These are phyloP conservation scores for Lasiodiplodia hormozganensis DNA, from an alignment of 2,329 filamentous ascomycete genomes.

Conservation along the genomic window DNA sequence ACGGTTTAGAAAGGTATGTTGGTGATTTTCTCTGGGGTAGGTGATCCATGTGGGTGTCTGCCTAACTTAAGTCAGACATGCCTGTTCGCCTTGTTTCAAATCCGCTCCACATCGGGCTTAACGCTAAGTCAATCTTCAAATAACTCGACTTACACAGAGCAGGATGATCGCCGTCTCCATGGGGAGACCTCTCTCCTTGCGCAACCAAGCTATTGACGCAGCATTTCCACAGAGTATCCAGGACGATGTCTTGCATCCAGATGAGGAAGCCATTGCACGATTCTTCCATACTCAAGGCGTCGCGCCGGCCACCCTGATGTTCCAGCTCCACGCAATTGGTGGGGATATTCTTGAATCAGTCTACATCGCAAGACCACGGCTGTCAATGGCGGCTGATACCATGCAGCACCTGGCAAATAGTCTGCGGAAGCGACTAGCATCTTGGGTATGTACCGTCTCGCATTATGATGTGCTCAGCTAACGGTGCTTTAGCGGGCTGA, in stretches of 20 bases:
- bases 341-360: slow-evolving; percentile 10
- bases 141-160: neutral
- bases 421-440: neutral
- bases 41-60: neutral
- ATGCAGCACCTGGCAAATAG: slow-evolving; percentile 10
- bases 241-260: neutral
- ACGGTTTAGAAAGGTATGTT: slow-evolving; percentile 5
- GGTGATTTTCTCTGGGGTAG: slow-evolving; percentile 3
- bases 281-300: slow-evolving; percentile 6
- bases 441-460: neutral
- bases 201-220: slow-evolving; percentile 7
- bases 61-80: neutral
- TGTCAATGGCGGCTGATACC: neutral
- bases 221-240: neutral
- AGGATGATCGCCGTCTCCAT: slow-evolving; percentile 11
- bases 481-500: neutral
- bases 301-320: neutral
- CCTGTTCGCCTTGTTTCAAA: neutral
- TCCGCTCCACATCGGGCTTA: neutral
- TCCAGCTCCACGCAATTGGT: neutral
- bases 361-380: slow-evolving; percentile 8
- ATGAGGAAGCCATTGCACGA: neutral
- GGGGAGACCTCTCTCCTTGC: neutral
- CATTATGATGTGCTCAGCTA: neutral
- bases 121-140: neutral